phyloP scores from a whole-genome alignment of 257 asterid species.

The Nicotiana knightiana region DNA sequence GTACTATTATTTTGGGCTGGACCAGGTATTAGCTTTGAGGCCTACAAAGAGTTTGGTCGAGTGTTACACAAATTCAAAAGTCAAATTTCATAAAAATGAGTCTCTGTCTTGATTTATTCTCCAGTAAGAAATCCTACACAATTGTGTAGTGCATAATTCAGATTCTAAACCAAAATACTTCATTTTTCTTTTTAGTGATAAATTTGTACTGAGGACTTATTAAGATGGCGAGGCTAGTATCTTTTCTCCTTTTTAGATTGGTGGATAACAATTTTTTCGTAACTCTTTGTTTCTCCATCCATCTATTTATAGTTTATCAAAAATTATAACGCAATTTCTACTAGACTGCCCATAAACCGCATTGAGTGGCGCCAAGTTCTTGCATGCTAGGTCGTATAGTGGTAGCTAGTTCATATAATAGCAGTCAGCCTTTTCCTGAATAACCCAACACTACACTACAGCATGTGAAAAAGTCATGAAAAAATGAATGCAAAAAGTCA shows the following conservation, averaged over 20 bases:
- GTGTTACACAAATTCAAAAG: neutral
- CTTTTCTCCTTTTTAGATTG: neutral
- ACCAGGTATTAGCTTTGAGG: neutral
- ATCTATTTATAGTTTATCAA: neutral
- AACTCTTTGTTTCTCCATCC: neutral
- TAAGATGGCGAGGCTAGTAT: neutral
- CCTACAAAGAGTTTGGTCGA: neutral
- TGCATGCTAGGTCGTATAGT: neutral
- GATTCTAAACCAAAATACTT: neutral
- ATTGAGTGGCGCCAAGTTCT: neutral
- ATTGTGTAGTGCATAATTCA: neutral
- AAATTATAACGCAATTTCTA: neutral
- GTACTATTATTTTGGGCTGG: neutral
- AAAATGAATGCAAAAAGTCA: neutral
- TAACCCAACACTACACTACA: neutral
- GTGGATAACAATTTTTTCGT: neutral
- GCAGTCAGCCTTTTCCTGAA: neutral
- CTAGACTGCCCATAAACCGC: neutral
- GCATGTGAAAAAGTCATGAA: neutral
- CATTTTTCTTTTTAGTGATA: neutral
- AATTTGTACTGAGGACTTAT: neutral
- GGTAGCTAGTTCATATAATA: neutral
- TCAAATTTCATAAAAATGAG: neutral
- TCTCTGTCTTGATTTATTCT: neutral
- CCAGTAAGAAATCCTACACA: neutral